Evolutionary conservation across 208 protist genomes (phyloP).

Genomic region (Acanthamoeba rhysodes): DNA sequence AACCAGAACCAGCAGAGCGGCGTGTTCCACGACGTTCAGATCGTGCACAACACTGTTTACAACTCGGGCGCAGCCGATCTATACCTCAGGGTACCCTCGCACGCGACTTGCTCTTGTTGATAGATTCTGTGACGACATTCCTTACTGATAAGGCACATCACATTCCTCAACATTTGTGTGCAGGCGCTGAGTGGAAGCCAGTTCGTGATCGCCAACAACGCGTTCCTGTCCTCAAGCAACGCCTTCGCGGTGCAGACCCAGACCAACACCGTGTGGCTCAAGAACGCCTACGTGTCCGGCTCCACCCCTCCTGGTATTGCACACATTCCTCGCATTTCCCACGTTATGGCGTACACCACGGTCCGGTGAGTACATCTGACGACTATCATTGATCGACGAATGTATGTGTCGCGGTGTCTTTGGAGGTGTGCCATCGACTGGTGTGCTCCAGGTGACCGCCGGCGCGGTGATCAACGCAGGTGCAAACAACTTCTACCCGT

Average conservation of each 20-base stretch:
- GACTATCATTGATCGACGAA: no score
- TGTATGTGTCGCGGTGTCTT: background rate
- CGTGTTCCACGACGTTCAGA: conserved; percentile 23
- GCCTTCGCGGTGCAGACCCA: background rate
- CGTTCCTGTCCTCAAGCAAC: background rate
- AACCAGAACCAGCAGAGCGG: background rate
- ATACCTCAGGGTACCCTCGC: background rate
- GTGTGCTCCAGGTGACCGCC: background rate
- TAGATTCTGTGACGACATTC: background rate
- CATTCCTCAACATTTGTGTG: background rate
- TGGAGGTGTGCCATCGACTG: background rate
- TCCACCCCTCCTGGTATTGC: background rate
- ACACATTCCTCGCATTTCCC: background rate
- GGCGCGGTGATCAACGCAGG: background rate
- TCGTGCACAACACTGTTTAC: conserved; percentile 39
- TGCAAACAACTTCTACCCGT: conserved; percentile 7
- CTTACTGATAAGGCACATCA: background rate
- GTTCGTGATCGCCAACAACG: conserved; percentile 29
- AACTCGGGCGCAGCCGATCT: background rate
- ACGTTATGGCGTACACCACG: background rate
- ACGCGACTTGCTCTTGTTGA: background rate
- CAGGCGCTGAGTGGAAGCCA: background rate
- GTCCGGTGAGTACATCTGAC: background rate
- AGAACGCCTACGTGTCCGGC: background rate
- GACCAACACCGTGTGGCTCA: conserved; percentile 14